phyloP scores from a whole-genome alignment of 371 early-diverging fungal species.

The Actinomucor elegans region DNA sequence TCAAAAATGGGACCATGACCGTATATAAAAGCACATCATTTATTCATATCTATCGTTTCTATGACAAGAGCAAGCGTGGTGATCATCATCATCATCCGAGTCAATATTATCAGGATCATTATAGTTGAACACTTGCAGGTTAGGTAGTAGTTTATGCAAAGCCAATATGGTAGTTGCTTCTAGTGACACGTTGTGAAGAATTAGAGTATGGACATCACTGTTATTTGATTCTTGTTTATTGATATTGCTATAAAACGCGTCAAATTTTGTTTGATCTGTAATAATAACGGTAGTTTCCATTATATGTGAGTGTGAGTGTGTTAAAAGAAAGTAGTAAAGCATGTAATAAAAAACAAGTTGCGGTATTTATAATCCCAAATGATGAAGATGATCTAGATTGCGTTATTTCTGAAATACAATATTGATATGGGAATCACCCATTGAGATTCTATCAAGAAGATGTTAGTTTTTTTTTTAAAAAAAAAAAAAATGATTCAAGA shows the following conservation, averaged over 20 bases:
- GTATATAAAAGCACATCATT: too few species aligned
- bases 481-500: background rate
- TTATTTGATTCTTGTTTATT: background rate
- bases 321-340: background rate
- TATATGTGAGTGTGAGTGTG: too few species aligned
- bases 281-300: background rate
- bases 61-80: background rate
- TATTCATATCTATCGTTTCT: slow-evolving; percentile 11
- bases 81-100: background rate
- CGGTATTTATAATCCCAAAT: background rate
- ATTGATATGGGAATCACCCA: slow-evolving; percentile 9
- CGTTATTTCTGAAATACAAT: slow-evolving; percentile 14
- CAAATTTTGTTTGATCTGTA: background rate
- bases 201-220: too few species aligned
- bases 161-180: too few species aligned
- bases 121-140: background rate
- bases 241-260: background rate
- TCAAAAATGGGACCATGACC: too few species aligned
- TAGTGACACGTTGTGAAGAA: too few species aligned
- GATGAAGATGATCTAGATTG: too few species aligned
- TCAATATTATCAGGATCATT: background rate
- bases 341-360: background rate
- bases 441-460: background rate
- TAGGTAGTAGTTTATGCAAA: background rate
- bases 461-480: background rate